These are phyloP conservation scores for Lindgomyces ingoldianus DNA, from an alignment of 495 filamentous ascomycete genomes.

Conservation along the genomic window DNA sequence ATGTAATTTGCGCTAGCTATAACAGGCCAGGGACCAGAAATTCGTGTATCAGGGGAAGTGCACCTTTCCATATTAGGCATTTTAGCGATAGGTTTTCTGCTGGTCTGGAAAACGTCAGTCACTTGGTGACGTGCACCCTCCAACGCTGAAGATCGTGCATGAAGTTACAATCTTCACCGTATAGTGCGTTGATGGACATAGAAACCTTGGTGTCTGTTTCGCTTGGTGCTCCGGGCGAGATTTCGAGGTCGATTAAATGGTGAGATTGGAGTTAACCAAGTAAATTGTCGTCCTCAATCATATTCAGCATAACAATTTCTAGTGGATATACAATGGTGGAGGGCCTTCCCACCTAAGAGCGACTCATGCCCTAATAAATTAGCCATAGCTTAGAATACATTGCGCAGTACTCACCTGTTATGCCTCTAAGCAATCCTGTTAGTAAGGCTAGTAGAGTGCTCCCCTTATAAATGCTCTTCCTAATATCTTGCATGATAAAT, in stretches of 20 bases:
- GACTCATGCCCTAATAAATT: slow-evolving; percentile 35
- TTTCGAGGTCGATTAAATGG: slow-evolving; percentile 31
- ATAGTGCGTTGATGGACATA: slow-evolving; percentile 47
- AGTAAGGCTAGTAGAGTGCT: slow-evolving; percentile 28
- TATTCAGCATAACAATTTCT: slow-evolving; percentile 50
- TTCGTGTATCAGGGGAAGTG: too few relatives aligned
- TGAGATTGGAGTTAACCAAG: too few relatives aligned
- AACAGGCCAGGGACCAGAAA: too few relatives aligned
- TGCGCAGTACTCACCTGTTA: slow-evolving; percentile 23
- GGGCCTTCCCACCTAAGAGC: slow-evolving; percentile 34
- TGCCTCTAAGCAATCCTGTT: slow-evolving; percentile 28
- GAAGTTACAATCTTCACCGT: slow-evolving; percentile 31
- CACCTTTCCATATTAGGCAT: too few relatives aligned
- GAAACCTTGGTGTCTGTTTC: slow-evolving; percentile 52
- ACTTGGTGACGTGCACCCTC: too few relatives aligned
- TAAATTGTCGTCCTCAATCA: slow-evolving; percentile 38
- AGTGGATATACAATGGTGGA: slow-evolving; percentile 43
- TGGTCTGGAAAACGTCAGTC: too few relatives aligned
- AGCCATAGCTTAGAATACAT: slow-evolving; percentile 23
- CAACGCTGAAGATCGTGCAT: slow-evolving; percentile 36
- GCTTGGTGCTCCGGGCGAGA: slow-evolving; percentile 43
- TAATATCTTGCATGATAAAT: slow-evolving; percentile 27
- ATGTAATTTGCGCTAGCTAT: too few relatives aligned
- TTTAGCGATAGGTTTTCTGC: too few relatives aligned
- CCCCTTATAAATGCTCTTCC: slow-evolving; percentile 28